Conservation (phyloP, 176 grass and related monocot genomes). For the Stipa capillata region DNA sequence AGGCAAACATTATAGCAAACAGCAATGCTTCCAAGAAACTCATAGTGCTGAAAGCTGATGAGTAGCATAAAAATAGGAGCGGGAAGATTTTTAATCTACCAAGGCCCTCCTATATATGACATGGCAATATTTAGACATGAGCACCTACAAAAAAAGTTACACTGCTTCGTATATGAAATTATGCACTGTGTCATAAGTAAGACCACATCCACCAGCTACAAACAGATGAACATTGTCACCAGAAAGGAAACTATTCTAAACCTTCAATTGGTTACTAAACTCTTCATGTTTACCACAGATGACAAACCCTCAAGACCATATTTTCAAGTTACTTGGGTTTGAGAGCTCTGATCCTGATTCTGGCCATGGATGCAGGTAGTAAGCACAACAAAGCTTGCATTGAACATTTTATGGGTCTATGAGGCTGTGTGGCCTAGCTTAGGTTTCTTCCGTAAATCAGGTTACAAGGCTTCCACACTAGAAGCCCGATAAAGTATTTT, state of each 20-base stretch:
- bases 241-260: neutral
- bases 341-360: neutral
- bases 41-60: neutral
- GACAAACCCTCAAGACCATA: neutral
- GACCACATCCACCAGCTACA: neutral
- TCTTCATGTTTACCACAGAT: neutral
- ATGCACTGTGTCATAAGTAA: too few species aligned
- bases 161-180: neutral
- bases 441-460: neutral
- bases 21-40: neutral
- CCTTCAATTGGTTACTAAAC: neutral
- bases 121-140: neutral
- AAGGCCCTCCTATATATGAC: neutral
- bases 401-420: neutral
- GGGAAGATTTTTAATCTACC: neutral
- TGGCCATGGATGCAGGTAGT: too few species aligned
- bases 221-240: neutral
- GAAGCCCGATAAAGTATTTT: neutral
- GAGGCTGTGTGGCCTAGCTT: neutral
- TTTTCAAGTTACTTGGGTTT: slow-evolving; percentile 14
- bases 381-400: neutral
- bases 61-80: neutral
- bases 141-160: neutral
- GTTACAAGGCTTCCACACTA: neutral
- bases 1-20: neutral